Conservation (phyloP, 441 rosid genomes). For the Isatis lusitanica region DNA sequence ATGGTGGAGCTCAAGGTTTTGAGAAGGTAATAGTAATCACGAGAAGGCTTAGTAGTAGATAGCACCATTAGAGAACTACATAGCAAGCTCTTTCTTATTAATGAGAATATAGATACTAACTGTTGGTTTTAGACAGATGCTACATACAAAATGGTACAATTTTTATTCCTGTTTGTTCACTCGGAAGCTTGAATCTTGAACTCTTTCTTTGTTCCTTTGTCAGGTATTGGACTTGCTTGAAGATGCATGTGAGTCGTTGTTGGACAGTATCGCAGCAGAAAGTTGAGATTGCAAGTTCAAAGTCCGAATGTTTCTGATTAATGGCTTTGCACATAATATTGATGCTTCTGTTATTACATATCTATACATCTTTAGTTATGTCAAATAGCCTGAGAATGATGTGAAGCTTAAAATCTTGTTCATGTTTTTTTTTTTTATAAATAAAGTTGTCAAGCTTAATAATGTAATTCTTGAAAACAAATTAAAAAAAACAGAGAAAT, state of each 20-base stretch:
- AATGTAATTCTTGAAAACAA: too few relatives aligned
- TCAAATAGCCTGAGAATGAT: neutral
- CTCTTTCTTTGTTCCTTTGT: neutral
- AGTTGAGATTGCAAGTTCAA: conserved; percentile 16
- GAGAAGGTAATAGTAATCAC: conserved; percentile 29
- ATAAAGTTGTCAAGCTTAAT: neutral
- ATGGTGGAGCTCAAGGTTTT: conserved; percentile 38
- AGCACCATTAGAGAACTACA: too few relatives aligned
- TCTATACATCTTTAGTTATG: conserved; percentile 4
- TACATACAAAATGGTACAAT: neutral
- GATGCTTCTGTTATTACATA: neutral
- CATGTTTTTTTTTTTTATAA: neutral
- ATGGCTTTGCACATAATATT: neutral
- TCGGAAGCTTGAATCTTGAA: neutral
- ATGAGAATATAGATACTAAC: neutral
- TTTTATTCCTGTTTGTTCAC: neutral
- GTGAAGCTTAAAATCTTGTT: neutral
- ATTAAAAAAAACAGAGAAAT: too few relatives aligned
- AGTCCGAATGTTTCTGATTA: neutral
- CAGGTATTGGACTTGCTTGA: conserved; percentile 89
- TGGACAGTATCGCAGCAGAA: conserved; percentile 64
- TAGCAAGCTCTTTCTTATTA: too few relatives aligned
- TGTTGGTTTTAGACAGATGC: neutral
- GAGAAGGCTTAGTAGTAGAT: too few relatives aligned
- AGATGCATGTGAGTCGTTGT: conserved; percentile 88